Evolutionary conservation across 768 basidiomycete genomes (phyloP), one percentile per base, ranked within the genome.

Genomic region (Daedalea quercina): DNA sequence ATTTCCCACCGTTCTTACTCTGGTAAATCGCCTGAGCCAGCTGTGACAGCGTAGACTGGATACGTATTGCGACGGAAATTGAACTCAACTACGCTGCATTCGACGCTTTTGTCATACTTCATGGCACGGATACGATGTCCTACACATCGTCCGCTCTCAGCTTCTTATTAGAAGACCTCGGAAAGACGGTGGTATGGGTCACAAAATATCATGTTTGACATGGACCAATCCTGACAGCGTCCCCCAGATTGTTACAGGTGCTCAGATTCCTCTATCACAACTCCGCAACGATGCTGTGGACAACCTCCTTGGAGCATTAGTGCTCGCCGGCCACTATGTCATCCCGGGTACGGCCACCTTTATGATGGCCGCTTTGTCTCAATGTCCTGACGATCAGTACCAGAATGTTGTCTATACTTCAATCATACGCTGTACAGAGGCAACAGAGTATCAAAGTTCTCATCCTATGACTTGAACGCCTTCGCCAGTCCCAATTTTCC

Each of bases 271-370:
- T 13, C 72, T 94, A 31, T 92, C 89, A 1, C 87, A 93, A 63
- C 73, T 94, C 44, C 80, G 92, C n/a, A 96, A 94, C 60, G 94
- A 97, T 65, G 92, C 93, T 8, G 84, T 93, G 4, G 94, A 95
- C 59, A 97, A 96, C 65, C 71, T 96, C 9, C 82, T 96, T 65
- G 93, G 91, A 8, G 88, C 91, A 2, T 71, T 97, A 31, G 83
- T 86, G 15, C 85, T 95, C 48, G 93, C 94, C 15, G 94, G 94
- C 1, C 85, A 90, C 61, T 94, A 84, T 62, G 87, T 88, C 55
- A 93, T 97, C 50, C 94, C 94, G 64, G 93, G 90, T 87, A 31
- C 70, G 25, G 57, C 31, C 2, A 15, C 28, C 15, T 11, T 40
- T 26, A 6, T 33, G 57, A 41, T 34, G 52, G 22, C 41, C 20